Base-by-base conservation (phyloP, 768 basidiomycete species). In the Boletus pseudo-olivaceus region DNA sequence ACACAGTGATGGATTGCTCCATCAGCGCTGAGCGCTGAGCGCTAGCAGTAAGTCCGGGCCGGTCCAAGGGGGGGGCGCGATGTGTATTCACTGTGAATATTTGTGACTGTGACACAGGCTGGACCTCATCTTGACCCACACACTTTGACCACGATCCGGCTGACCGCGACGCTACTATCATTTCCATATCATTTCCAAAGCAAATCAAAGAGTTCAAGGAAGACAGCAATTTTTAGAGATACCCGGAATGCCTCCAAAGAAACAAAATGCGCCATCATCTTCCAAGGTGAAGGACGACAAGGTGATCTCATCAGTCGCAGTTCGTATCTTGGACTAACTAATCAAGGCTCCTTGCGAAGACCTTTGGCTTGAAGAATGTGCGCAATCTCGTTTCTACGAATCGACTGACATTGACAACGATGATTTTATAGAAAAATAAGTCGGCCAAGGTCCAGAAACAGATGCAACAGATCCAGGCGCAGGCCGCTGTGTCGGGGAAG, bases 381-480 rank as follows among this genome's bases (percentile, higher is more conserved):
- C 60, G 85, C 77, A 55, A 45, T 53, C 39, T 35, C 41, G 11
- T 51, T 55, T 46, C 38, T 42, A 17, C 32, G 33, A 48, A 44
- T 44, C 32, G 43, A 56, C n/a, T 53, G 53, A 51, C 30, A 53
- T 47, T 49, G 26, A 61, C 51, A 34, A n/a, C 33, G 37, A 51
- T 55, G 38, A 19, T 42, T 39, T 33, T 44, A 44, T 67, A 91
- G 89, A 95, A 94, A 91, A 94, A 93, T 69, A 94, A 93, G 76
- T 95, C 93, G 3, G 74, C 91, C 63, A 97, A 88, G 72, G 95
- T 95, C 27, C 89, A 98, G 76, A 84, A 88, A 61, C 81, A 92
- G 59, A 86, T 96, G 20, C 83, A 84, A 47, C 78, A 78, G 43
- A 82, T 98, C 46, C 85, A 97, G 73, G 79, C 86, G 56, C 90